A percentile compares a stretch with the other conserved stretches of the same genome.
Evolutionary conservation across 2,329 filamentous ascomycete genomes (phyloP).

Genomic region (Aspergillus tanneri): DNA sequence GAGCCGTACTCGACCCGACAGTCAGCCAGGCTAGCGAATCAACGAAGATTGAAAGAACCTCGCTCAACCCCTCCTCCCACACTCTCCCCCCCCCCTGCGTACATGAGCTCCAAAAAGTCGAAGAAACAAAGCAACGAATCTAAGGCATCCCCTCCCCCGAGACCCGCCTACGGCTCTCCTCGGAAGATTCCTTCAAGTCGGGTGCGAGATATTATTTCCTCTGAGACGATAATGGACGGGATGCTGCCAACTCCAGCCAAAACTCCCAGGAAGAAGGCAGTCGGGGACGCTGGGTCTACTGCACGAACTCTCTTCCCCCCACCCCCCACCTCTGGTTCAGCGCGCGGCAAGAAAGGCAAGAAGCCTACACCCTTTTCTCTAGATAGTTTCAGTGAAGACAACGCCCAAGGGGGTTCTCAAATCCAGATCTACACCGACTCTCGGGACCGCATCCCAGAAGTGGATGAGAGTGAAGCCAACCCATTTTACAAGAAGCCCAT

Average conservation of each 20-base stretch:
- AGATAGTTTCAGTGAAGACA: constrained; percentile 43
- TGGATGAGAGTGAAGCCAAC: constrained; percentile 54
- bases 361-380: constrained; percentile 48
- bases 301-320: constrained; percentile 56
- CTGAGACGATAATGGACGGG: constrained; percentile 33
- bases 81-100: constrained; percentile 23
- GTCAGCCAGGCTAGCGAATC: constrained; percentile 42
- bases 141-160: constrained; percentile 30
- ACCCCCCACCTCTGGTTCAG: constrained; percentile 46
- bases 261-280: constrained; percentile 58
- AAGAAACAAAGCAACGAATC: constrained; percentile 26
- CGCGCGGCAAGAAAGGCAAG: constrained; percentile 48
- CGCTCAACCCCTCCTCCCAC: constrained; percentile 36
- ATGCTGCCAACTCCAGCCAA: constrained; percentile 63
- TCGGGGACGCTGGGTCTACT: constrained; percentile 47
- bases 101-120: constrained; percentile 18
- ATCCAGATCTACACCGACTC: constrained; percentile 64
- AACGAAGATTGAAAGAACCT: constrained; percentile 27
- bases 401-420: constrained; percentile 34
- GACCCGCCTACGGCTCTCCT: constrained; percentile 28
- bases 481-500: constrained; percentile 51
- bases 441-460: constrained; percentile 58
- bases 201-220: constrained; percentile 11
- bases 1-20: constrained; percentile 42
- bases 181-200: constrained; percentile 27